A percentile compares a stretch with the other conserved stretches of the same genome.
phyloP scores from a whole-genome alignment of 2,329 filamentous ascomycete species.

The Nemania serpens region DNA sequence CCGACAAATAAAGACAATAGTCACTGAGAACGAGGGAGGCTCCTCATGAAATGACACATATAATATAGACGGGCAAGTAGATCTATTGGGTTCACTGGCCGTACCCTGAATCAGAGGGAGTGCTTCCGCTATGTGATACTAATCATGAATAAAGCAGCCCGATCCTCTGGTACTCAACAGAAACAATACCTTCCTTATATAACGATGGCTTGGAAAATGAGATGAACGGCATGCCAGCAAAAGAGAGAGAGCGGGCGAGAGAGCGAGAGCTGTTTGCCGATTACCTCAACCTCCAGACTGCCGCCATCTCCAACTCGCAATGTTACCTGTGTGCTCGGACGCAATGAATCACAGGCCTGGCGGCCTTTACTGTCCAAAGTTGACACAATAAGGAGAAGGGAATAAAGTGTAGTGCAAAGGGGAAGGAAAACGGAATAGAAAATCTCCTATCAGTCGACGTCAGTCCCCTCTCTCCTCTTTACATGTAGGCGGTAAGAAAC shows the following conservation, averaged over 20 bases:
- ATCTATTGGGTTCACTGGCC: constrained; percentile 15
- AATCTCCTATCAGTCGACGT: neutral
- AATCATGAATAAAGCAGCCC: constrained; percentile 5
- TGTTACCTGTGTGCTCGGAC: neutral
- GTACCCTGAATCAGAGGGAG: neutral
- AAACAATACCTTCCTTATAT: neutral
- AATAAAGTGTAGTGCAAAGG: neutral
- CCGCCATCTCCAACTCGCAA: neutral
- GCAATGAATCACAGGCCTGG: neutral
- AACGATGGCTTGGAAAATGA: neutral
- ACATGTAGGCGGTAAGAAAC: neutral
- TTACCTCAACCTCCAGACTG: neutral
- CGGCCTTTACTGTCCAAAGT: neutral
- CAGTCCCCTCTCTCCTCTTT: neutral
- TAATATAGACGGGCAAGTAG: neutral
- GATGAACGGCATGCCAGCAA: neutral
- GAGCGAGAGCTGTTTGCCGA: too few relatives aligned
- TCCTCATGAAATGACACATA: neutral
- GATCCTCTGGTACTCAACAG: neutral
- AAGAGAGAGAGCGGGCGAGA: too few relatives aligned
- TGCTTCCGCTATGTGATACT: constrained; percentile 20
- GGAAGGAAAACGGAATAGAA: neutral
- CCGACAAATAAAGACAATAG: neutral
- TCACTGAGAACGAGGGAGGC: constrained; percentile 10
- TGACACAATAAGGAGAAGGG: neutral